Evolutionary conservation across 2,329 filamentous ascomycete species (phyloP), one percentile per base, ranked within the genome.

Genomic region (Xylaria sp.): DNA sequence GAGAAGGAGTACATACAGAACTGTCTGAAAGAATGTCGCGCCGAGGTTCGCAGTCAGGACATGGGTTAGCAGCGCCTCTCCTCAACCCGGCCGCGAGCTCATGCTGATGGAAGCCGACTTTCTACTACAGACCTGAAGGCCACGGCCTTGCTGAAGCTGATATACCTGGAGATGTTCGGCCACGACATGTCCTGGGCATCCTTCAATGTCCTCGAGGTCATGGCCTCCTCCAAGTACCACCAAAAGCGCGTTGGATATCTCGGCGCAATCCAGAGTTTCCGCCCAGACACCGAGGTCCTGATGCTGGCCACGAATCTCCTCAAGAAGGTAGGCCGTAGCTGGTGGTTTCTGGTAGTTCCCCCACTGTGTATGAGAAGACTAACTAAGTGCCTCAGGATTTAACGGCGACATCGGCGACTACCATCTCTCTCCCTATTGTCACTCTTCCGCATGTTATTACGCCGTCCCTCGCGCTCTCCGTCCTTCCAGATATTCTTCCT

Each of bases 181-280:
- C 93, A 98, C 80, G 96, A 98, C 82, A 99, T 99, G 96, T 98
- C 95, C 2, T 99, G 96, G 96, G 96, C 96, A 3, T 94, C 94
- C 13, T 99, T 99, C 83, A 93, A 99, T 80, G 95, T 98, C 62
- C 90, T 99, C 57, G 96, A 99, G 83, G 96, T 99, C 82, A 99
- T 99, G 96, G 97, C 94, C 46, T 97, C 94, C 48, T 87, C 92
- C 57, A 98, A 98, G 80, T 97, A 97, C 80, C 88, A 94, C 74
- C 95, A 98, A 82, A 99, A 99, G 83, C 89, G 95, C 73, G 94
- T 98, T 54, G 96, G 95, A 67, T 99, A 99, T 80, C 86, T 99
- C 23, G 95, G 92, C 15, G 96, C 96, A 9, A 94, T 97, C 37
- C 96, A 99, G 85, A 98, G 92, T 84, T 99, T 98, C 81, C 90